phyloP scores from a whole-genome alignment of 257 asterid species.

The Solanum boliviense region DNA sequence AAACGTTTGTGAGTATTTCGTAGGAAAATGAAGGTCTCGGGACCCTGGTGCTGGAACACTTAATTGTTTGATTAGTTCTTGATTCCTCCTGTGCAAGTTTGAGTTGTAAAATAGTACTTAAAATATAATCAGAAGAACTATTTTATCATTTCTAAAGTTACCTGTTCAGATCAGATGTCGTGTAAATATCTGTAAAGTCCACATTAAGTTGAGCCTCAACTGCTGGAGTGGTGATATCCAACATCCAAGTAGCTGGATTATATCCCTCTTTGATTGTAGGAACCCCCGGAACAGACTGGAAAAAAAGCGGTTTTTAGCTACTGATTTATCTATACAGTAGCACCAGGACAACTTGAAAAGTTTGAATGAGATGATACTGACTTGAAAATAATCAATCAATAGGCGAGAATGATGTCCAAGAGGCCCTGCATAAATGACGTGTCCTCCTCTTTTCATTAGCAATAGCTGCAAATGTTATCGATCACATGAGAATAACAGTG shows the following conservation, averaged over 20 bases:
- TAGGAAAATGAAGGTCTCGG: constrained; percentile 40
- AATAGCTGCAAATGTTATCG: constrained; percentile 30
- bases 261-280: constrained; percentile 57
- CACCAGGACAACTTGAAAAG: neutral
- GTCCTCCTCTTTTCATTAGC: constrained; percentile 91
- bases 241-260: constrained; percentile 94
- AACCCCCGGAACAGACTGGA: constrained; percentile 67
- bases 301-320: neutral
- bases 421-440: constrained; percentile 61
- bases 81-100: constrained; percentile 43
- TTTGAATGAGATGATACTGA: constrained; percentile 18
- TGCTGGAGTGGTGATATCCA: constrained; percentile 64
- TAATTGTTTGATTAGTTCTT: constrained; percentile 52
- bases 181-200: constrained; percentile 57
- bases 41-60: constrained; percentile 67
- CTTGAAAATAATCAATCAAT: constrained; percentile 57
- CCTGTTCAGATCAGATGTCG: constrained; percentile 65
- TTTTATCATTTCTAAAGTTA: constrained; percentile 8
- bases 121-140: neutral
- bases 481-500: neutral
- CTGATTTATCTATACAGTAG: neutral
- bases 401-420: constrained; percentile 64
- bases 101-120: neutral
- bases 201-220: constrained; percentile 59
- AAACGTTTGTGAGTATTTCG: constrained; percentile 50